A percentile compares a stretch with the other conserved stretches of the same genome.
phyloP scores from a whole-genome alignment of 78 protist species.

The slime mould (Dictyostelium discoideum) region DNA sequence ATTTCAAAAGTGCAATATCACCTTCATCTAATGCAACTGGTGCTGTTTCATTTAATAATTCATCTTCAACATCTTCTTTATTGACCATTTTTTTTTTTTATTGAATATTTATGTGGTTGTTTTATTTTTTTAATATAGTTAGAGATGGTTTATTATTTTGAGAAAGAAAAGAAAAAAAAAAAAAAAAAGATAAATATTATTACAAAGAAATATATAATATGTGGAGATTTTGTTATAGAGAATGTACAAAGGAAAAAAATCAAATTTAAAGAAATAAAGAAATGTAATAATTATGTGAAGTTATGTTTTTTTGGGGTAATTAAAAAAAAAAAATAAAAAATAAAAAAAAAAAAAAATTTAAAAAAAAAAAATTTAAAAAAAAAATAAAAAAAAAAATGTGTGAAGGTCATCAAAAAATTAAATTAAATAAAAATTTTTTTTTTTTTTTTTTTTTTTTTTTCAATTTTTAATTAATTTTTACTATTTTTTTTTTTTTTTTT shows the following conservation, averaged over 20 bases:
- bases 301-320: background rate
- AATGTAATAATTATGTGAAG: background rate
- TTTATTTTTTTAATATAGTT: background rate
- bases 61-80: slow-evolving; percentile 77
- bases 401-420: background rate
- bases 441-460: background rate
- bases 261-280: background rate
- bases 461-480: background rate
- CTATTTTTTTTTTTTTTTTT: background rate
- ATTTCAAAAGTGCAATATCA: slow-evolving; percentile 97
- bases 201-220: background rate
- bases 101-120: background rate
- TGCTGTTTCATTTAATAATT: slow-evolving; percentile 46
- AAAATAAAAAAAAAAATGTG: background rate
- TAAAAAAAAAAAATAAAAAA: background rate
- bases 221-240: background rate
- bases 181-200: background rate
- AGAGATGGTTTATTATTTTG: background rate
- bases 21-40: slow-evolving; percentile 95
- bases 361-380: background rate
- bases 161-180: background rate
- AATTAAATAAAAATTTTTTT: background rate
- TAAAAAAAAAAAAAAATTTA: background rate
- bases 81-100: slow-evolving; percentile 54
- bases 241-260: background rate